Percentiles rank a stretch among this genome's conserved stretches.
Evolutionary conservation across 495 filamentous ascomycete genomes (phyloP).

Genomic region (Penicillium canariense): DNA sequence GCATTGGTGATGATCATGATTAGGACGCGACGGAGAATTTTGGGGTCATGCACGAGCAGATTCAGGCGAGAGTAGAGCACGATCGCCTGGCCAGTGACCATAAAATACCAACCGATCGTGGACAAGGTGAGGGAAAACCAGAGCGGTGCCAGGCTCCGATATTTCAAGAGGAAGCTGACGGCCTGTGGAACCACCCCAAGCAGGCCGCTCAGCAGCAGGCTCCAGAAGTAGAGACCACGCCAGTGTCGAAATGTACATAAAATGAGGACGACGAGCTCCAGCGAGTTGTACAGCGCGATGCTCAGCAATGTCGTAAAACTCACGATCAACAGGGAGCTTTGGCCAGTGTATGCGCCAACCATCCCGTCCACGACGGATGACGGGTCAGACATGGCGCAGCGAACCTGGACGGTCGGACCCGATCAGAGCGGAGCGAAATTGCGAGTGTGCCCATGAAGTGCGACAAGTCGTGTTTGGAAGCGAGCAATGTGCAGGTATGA

Average conservation of each 20-base stretch:
- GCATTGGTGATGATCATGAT: slow-evolving; percentile 39
- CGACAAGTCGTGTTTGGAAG: background rate
- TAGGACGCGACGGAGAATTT: slow-evolving; percentile 26
- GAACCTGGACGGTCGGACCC: background rate
- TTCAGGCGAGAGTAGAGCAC: slow-evolving; percentile 40
- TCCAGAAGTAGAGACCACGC: slow-evolving; percentile 45
- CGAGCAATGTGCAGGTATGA: background rate
- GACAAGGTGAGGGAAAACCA: slow-evolving; percentile 34
- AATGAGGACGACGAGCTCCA: slow-evolving; percentile 39
- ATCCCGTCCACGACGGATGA: slow-evolving; percentile 6
- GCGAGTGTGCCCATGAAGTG: background rate
- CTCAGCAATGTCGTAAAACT: slow-evolving; percentile 33
- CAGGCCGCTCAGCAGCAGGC: slow-evolving; percentile 32
- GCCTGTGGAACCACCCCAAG: slow-evolving; percentile 38
- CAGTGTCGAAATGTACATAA: slow-evolving; percentile 38
- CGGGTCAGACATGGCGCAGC: background rate
- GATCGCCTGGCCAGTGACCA: slow-evolving; percentile 41
- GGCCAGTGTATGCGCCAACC: slow-evolving; percentile 12
- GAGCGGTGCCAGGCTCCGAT: slow-evolving; percentile 22
- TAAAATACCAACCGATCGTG: slow-evolving; percentile 41
- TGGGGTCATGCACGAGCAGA: slow-evolving; percentile 32
- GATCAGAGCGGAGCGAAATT: background rate
- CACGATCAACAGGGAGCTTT: slow-evolving; percentile 12
- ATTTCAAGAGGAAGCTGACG: slow-evolving; percentile 39
- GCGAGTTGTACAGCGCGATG: slow-evolving; percentile 39